Evolutionary conservation across 2,329 filamentous ascomycete genomes (phyloP), one percentile per base, ranked within the genome.

Genomic region (Pyrenophora seminiperda): DNA sequence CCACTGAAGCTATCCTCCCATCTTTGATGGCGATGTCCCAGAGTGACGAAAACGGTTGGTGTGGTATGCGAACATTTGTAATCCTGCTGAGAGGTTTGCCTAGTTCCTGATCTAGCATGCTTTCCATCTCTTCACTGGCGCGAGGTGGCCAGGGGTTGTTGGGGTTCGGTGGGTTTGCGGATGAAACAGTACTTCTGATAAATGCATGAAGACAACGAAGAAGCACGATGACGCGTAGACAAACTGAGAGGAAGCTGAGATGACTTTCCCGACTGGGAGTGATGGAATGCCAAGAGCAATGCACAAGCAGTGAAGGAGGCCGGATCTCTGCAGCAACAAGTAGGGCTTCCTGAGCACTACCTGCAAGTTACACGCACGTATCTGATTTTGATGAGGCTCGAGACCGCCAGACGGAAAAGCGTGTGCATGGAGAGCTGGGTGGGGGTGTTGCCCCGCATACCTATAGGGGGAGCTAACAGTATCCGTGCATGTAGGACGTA

Each of bases 21-120:
- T 73, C 58, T 13, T 56, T 17, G 18, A 75, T 68, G 11, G 56
- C 55, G 13, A 76, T 54, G 39, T 76, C 73, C 74, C 74, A 76
- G 1, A 70, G 60, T 10, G 64, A 61, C 0, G 62, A 65, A 1
- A 62, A 41, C 2, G 62, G 58, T 44, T 66, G 65, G 22, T 62
- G 52, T 15, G 73, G 71, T 14, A 75, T 50, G 32, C 72, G 71
- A 5, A 74, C 72, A 34, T 63, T 61, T 7, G 57, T 46, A 46
- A 75, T 72, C 49, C 62, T 70, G 15, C 43, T 55, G 34, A 72
- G 44, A 18, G 47, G 38, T 10, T 45, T 49, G n/a, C 50, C 54
- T 39, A 47, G 45, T 38, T 22, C 19, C 18, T 48, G 30, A 31
- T 47, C 41, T 39, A 48, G 36, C 47, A 47, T 45, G 15, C 30